phyloP scores from a whole-genome alignment of 768 basidiomycete species.

The Collybia sordida region DNA sequence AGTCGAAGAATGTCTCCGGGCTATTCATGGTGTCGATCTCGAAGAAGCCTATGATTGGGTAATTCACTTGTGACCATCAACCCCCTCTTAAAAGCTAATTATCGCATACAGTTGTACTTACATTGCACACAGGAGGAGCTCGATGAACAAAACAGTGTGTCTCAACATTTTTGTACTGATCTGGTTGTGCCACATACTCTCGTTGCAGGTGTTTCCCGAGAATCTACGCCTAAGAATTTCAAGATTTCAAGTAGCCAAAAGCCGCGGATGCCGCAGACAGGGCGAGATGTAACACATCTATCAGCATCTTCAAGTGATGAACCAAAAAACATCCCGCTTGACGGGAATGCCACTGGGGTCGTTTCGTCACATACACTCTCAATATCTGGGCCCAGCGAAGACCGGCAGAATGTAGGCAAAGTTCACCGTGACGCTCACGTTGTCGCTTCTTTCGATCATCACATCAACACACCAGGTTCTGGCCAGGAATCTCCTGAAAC shows the following conservation, averaged over 20 bases:
- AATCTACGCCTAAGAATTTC: conserved; percentile 14
- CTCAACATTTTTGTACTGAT: too few relatives aligned
- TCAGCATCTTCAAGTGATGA: conserved; percentile 18
- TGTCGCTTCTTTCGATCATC: conserved; percentile 15
- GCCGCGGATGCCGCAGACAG: conserved; percentile 27
- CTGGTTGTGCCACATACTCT: too few relatives aligned
- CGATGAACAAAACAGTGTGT: conserved; percentile 31
- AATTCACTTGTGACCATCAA: conserved; percentile 1
- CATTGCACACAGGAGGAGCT: conserved; percentile 66
- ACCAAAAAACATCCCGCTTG: conserved; percentile 18
- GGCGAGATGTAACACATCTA: conserved; percentile 32
- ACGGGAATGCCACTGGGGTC: conserved; percentile 39
- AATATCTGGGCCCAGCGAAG: conserved; percentile 6
- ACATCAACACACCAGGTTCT: conserved; percentile 23
- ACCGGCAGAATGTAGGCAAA: conserved; percentile 12
- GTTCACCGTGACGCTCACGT: conserved; percentile 16
- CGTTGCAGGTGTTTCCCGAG: conserved; percentile 2
- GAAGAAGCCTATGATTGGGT: conserved; percentile 95
- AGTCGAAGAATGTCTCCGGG: conserved; percentile 69
- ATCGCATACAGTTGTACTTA: conserved; percentile 53
- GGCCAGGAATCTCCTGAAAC: conserved; percentile 33
- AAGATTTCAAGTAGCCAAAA: conserved; percentile 8
- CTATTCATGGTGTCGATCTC: conserved; percentile 66
- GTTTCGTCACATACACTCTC: conserved; percentile 26
- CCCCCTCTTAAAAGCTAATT: conserved; percentile 4